Evolutionary conservation across 805 yeast genomes (phyloP).

Genomic region (Trichomonascus vanleenenianus): DNA sequence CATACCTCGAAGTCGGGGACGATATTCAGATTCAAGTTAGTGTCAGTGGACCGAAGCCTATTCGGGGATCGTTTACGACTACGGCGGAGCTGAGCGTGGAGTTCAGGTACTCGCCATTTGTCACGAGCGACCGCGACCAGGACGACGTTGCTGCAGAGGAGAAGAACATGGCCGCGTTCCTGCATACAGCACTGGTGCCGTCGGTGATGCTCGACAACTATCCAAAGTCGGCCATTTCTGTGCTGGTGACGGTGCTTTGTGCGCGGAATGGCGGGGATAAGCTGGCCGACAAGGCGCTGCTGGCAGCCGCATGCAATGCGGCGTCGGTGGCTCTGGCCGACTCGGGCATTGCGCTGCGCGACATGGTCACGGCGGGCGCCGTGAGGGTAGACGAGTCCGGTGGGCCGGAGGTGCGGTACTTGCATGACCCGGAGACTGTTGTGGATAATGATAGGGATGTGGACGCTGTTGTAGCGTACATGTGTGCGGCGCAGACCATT

Average conservation of each 20-base stretch:
- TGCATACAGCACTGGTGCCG: conserved; percentile 45
- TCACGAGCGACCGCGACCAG: conserved; percentile 22
- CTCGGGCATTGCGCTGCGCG: conserved; percentile 73
- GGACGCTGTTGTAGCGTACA: conserved; percentile 39
- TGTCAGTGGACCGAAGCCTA: conserved; percentile 86
- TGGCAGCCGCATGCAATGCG: conserved; percentile 50
- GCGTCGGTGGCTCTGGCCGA: conserved; percentile 73
- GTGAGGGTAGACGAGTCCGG: conserved; percentile 10
- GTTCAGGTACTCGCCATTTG: conserved; percentile 44
- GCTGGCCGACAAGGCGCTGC: conserved; percentile 20
- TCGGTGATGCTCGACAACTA: conserved; percentile 58
- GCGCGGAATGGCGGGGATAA: conserved; percentile 32
- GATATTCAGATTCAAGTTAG: conserved; percentile 55
- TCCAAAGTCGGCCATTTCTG: conserved; percentile 84
- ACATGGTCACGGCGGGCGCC: conserved; percentile 51
- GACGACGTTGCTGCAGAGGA: conserved; percentile 24
- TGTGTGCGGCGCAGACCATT: conserved; percentile 41
- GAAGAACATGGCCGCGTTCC: conserved; percentile 43
- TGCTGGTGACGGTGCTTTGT: conserved; percentile 61
- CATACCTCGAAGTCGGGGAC: conserved; percentile 58
- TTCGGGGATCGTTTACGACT: conserved; percentile 61
- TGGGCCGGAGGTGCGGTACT: background rate
- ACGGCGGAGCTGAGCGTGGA: conserved; percentile 60
- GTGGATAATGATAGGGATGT: conserved; percentile 4
- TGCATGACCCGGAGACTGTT: conserved; percentile 8